Evolutionary conservation across 225 moss, liverwort and hornwort genomes (phyloP).

Genomic region (Neckera pumila): DNA sequence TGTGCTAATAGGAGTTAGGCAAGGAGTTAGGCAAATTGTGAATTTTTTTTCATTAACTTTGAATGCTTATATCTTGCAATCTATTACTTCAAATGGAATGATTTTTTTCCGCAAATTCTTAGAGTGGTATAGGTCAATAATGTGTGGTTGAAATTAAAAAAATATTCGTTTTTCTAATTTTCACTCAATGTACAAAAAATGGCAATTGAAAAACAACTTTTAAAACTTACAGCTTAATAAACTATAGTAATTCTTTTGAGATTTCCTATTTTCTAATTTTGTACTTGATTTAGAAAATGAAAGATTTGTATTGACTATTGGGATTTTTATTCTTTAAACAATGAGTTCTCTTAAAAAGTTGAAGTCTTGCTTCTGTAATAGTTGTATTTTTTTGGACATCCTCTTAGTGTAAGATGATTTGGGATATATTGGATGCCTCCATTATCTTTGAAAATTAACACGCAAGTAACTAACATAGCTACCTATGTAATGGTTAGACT

Average conservation of each 20-base stretch:
- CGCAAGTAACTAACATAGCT: neutral
- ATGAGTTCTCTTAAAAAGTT: neutral
- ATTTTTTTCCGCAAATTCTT: accelerated
- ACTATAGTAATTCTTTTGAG: neutral
- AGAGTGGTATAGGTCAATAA: no score
- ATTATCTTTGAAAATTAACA: neutral
- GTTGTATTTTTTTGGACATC: no score
- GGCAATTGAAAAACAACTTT: no score
- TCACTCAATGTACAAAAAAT: no score
- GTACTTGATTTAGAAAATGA: neutral
- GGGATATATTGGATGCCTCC: neutral
- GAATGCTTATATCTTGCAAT: neutral
- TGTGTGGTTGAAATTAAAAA: neutral
- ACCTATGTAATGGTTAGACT: neutral
- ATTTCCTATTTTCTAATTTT: neutral
- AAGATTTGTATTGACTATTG: accelerated
- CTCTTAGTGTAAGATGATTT: neutral
- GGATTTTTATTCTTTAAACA: neutral
- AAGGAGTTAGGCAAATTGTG: neutral
- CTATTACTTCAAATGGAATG: neutral
- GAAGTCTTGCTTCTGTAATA: neutral
- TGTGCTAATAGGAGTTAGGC: neutral
- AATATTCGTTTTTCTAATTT: no score
- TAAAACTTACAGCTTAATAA: neutral
- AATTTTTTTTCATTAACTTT: neutral